Evolutionary conservation across 1,139 yeast species (phyloP).

Genomic region (Kurtzmaniella quercitrusa): DNA sequence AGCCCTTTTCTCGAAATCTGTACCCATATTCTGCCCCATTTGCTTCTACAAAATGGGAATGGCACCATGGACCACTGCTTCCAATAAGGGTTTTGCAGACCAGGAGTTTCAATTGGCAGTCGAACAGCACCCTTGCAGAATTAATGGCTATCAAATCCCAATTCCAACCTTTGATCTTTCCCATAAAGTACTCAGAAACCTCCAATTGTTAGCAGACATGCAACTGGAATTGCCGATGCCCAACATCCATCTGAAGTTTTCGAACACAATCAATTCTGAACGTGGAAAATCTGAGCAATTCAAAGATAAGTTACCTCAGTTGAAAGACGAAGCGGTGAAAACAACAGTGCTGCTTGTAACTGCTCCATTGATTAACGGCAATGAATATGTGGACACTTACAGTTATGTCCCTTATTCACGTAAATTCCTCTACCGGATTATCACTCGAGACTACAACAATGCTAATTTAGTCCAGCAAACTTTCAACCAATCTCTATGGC

Average conservation of each 20-base stretch:
- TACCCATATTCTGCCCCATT: background rate
- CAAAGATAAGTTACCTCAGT: background rate
- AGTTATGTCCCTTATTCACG: background rate
- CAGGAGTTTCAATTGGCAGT: background rate
- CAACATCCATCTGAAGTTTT: background rate
- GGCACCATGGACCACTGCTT: background rate
- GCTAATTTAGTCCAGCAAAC: constrained; percentile 1
- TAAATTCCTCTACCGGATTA: background rate
- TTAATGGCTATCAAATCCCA: background rate
- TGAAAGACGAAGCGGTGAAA: background rate
- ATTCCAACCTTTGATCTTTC: background rate
- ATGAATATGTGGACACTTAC: background rate
- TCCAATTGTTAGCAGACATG: background rate
- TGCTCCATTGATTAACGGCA: background rate
- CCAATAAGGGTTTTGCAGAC: background rate
- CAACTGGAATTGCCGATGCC: background rate
- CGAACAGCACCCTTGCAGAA: background rate
- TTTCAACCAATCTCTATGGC: constrained; percentile 2
- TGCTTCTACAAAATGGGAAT: background rate
- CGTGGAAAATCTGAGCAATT: background rate
- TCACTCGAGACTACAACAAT: background rate
- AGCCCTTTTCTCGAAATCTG: background rate
- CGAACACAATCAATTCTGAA: background rate
- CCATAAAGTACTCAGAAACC: background rate
- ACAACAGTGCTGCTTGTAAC: background rate